Conservation (phyloP, 805 yeast species). For the Lachancea fermentati region DNA sequence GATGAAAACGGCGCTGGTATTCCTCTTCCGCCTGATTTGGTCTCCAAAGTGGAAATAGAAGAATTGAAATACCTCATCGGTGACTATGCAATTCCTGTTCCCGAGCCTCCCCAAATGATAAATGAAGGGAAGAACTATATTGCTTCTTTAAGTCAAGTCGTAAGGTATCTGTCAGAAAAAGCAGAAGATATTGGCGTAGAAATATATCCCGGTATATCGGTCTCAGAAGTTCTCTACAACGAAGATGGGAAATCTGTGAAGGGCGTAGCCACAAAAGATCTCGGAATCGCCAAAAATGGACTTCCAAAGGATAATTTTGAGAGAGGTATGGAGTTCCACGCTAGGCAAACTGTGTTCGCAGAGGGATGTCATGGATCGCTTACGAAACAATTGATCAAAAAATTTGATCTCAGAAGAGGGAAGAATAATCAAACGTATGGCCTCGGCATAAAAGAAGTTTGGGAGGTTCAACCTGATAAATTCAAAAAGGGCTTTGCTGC, state of each 20-base stretch:
- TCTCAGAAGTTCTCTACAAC: constrained; percentile 66
- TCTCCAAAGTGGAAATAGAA: constrained; percentile 71
- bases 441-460: constrained; percentile 90
- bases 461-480: constrained; percentile 86
- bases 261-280: constrained; percentile 93
- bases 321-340: constrained; percentile 95
- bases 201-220: constrained; percentile 85
- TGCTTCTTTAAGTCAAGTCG: constrained; percentile 76
- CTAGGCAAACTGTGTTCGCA: constrained; percentile 82
- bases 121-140: constrained; percentile 80
- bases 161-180: constrained; percentile 72
- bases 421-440: constrained; percentile 86
- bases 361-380: constrained; percentile 99
- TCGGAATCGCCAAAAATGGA: constrained; percentile 76
- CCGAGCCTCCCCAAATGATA: constrained; percentile 89
- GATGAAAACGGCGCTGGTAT: constrained; percentile 50
- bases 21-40: constrained; percentile 72
- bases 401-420: constrained; percentile 60
- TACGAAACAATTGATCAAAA: constrained; percentile 66
- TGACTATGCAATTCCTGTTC: constrained; percentile 60
- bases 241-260: constrained; percentile 49
- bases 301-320: constrained; percentile 79
- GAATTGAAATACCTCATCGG: constrained; percentile 65
- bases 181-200: constrained; percentile 96
- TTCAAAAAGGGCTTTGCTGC: constrained; percentile 76